Conservation (phyloP, 768 basidiomycete genomes). For the Psilocybe sp. region DNA sequence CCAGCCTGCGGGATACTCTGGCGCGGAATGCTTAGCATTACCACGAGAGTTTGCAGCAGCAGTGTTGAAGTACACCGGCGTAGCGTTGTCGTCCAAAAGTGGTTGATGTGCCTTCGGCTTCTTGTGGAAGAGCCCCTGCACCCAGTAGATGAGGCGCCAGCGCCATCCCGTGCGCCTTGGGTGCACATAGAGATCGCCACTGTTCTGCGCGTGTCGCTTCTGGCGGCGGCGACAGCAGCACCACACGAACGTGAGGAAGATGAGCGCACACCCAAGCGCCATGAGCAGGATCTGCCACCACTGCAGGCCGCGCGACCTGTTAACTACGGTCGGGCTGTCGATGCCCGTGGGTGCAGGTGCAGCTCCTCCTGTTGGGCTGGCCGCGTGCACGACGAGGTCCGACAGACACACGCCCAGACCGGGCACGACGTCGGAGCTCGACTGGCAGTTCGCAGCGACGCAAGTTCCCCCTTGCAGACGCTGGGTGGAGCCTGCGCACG, state of each 20-base stretch:
- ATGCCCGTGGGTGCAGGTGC: conserved; percentile 59
- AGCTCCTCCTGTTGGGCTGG: conserved; percentile 40
- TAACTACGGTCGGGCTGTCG: conserved; percentile 40
- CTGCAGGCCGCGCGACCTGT: conserved; percentile 41
- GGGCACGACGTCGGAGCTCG: conserved; percentile 51
- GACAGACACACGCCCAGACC: conserved; percentile 81
- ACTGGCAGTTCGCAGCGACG: conserved; percentile 54
- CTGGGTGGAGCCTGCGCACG: conserved; percentile 63
- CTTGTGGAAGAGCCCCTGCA: conserved; percentile 55
- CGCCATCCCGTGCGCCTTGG: conserved; percentile 59
- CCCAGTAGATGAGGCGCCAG: conserved; percentile 50
- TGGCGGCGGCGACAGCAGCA: conserved; percentile 72
- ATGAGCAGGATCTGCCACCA: conserved; percentile 91
- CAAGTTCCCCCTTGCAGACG: conserved; percentile 69
- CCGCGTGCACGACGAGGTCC: conserved; percentile 47
- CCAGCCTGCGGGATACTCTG: conserved; percentile 32
- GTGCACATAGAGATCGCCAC: conserved; percentile 47
- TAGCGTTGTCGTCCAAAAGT: neutral
- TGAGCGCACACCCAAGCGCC: conserved; percentile 78
- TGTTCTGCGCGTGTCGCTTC: conserved; percentile 51
- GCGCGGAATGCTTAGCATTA: neutral
- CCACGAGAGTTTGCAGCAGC: conserved; percentile 23
- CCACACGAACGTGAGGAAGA: conserved; percentile 65
- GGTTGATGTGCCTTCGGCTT: neutral
- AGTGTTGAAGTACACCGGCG: neutral